Conservation (phyloP, 768 basidiomycete species). For the Mrakia hoshinonis region DNA sequence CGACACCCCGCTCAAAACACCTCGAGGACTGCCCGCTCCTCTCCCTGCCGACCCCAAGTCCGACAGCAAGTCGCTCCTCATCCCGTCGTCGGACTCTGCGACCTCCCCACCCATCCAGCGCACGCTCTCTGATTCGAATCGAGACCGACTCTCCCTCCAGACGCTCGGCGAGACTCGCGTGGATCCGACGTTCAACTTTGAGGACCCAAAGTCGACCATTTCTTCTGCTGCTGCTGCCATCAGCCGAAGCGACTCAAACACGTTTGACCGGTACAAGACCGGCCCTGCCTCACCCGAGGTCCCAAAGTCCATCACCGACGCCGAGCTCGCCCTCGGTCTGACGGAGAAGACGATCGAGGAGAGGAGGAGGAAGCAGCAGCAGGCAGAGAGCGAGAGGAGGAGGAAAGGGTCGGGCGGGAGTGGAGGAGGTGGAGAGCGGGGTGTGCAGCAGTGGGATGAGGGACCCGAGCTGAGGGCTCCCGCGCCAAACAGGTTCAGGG, state of each 20-base stretch:
- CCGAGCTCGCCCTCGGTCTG: neutral
- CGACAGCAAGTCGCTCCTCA: too few relatives aligned
- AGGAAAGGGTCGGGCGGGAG: neutral
- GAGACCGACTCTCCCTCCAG: neutral
- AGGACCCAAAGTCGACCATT: neutral
- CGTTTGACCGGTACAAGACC: neutral
- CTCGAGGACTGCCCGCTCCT: too few relatives aligned
- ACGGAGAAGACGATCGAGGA: neutral
- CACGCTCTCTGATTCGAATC: neutral
- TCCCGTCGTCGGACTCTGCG: too few relatives aligned
- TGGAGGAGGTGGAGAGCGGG: neutral
- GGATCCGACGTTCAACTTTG: neutral
- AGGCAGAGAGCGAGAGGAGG: neutral
- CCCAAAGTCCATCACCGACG: too few relatives aligned
- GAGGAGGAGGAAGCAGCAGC: neutral
- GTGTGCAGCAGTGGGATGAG: too few relatives aligned
- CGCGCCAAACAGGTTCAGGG: neutral
- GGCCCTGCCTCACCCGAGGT: too few relatives aligned
- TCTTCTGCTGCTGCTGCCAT: slow-evolving; percentile 3
- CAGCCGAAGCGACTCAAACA: neutral
- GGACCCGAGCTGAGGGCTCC: neutral
- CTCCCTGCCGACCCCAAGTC: too few relatives aligned
- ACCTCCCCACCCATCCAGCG: too few relatives aligned
- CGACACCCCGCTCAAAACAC: too few relatives aligned
- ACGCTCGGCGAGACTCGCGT: neutral